Evolutionary conservation across 2,329 filamentous ascomycete genomes (phyloP).

Genomic region (Exophiala alcalophila): DNA sequence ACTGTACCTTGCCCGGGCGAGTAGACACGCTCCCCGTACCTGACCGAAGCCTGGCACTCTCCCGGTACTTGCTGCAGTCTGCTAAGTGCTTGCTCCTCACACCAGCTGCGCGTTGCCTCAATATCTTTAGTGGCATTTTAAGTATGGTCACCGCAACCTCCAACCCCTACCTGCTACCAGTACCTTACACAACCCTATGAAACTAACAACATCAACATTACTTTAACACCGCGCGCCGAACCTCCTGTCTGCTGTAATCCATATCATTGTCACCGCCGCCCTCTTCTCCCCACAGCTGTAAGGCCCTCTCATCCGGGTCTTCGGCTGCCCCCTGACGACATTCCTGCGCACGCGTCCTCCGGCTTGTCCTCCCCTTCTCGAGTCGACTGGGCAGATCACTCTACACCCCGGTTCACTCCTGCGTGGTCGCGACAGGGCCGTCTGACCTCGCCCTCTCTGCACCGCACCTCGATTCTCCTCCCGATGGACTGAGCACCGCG

Average conservation of each 20-base stretch:
- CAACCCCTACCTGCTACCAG: neutral
- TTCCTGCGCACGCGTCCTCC: slow-evolving; percentile 17
- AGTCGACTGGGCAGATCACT: too few relatives aligned
- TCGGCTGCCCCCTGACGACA: slow-evolving; percentile 23
- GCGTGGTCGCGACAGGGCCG: slow-evolving; percentile 23
- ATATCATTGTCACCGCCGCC: slow-evolving; percentile 1
- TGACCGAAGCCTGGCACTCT: too few relatives aligned
- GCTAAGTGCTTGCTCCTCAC: too few relatives aligned
- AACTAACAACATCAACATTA: slow-evolving; percentile 2
- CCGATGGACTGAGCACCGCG: slow-evolving; percentile 17
- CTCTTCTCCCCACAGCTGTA: too few relatives aligned
- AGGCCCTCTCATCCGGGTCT: slow-evolving; percentile 7
- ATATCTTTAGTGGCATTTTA: slow-evolving; percentile 8
- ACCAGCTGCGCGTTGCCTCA: too few relatives aligned
- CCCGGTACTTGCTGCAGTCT: too few relatives aligned
- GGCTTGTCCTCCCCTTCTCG: slow-evolving; percentile 12
- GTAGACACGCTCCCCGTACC: too few relatives aligned
- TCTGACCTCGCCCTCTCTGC: slow-evolving; percentile 15
- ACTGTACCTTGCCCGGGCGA: too few relatives aligned
- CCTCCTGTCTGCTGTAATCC: too few relatives aligned
- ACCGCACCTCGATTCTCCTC: slow-evolving; percentile 1
- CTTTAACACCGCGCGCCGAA: neutral
- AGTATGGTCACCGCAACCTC: slow-evolving; percentile 19
- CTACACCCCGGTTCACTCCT: slow-evolving; percentile 10
- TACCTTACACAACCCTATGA: too few relatives aligned